Base-by-base conservation (phyloP, 495 filamentous ascomycete species). In the Aspergillus nidulans region DNA sequence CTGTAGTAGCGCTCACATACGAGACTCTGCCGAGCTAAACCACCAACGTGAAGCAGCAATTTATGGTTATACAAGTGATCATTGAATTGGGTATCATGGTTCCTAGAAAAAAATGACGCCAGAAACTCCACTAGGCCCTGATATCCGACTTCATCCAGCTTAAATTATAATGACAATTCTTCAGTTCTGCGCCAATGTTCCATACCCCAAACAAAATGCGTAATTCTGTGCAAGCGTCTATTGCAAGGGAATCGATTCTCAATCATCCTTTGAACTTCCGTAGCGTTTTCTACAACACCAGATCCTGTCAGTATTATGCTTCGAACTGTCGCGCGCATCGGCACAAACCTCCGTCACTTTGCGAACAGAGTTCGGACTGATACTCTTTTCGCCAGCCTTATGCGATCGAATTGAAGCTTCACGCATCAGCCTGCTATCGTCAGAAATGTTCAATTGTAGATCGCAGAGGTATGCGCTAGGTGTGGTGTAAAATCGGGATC, bases 321-420 rank as follows among this genome's bases (percentile, higher is more conserved):
- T 18, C 36, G 28, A 24, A 21, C 62, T n/a, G 56, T 21, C 12
- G 32, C 4, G 16, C 10, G 8, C 19, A 4, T 28, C 28, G 26
- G 7, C 24, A 53, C 85, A 30, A 67, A 90, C 91, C 73, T 85
- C 83, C 5, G 87, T 88, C 39, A 86, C 89, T 65, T 89, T 90
- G 59, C 83, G 83, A 49, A 96, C 79, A 34, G 84, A 85, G 57
- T 83, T 83, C 6, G 88, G 85, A 38, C 84, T 87, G 50, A 94
- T 81, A 16, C 79, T 78, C 64, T 83, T 83, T 64, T 92, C 88
- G 30, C 88, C 86, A 6, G 80, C 69, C 69, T 87, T 84, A 60
- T 89, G 89, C 49, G 85, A 82, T 55, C 86, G 79, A 55, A 95
- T 90, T 0, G 81, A 77, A 1, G 91, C 86, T 75, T 96, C 90